phyloP scores from a whole-genome alignment of 257 asterid species.

The Nicotiana obtusifolia region DNA sequence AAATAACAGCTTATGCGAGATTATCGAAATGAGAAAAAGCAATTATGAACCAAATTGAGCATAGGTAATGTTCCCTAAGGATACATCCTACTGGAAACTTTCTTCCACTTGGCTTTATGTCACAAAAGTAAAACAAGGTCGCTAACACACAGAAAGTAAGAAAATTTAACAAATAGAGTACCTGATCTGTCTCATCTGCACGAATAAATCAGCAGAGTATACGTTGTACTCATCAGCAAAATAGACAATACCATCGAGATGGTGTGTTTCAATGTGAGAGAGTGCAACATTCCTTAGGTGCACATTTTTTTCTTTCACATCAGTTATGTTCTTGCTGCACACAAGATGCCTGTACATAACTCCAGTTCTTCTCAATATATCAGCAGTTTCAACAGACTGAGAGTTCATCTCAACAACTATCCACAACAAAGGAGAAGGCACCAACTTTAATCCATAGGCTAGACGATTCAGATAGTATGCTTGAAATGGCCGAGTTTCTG shows the following conservation, averaged over 20 bases:
- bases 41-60: not conserved
- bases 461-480: slow-evolving; percentile 50
- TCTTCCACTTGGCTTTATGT: not conserved
- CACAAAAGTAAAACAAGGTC: not conserved
- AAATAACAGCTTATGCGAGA: not conserved
- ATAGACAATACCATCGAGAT: slow-evolving; percentile 66
- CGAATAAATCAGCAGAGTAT: slow-evolving; percentile 45
- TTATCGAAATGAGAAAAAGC: not conserved
- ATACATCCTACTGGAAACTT: not conserved
- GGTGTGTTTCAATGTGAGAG: slow-evolving; percentile 66
- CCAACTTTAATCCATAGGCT: slow-evolving; percentile 46
- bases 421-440: slow-evolving; percentile 64
- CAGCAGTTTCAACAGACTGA: slow-evolving; percentile 59
- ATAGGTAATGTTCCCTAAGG: not conserved
- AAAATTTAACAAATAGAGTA: slow-evolving; percentile 20
- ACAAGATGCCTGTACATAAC: slow-evolving; percentile 66
- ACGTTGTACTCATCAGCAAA: slow-evolving; percentile 65
- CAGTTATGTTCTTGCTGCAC: slow-evolving; percentile 40
- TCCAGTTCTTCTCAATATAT: slow-evolving; percentile 59
- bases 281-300: slow-evolving; percentile 57
- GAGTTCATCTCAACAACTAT: slow-evolving; percentile 67
- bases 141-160: not conserved
- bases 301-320: slow-evolving; percentile 28
- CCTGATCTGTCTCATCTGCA: slow-evolving; percentile 77
- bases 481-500: slow-evolving; percentile 41